These are phyloP conservation scores for Sporothrix curviconia DNA, from an alignment of 2,329 filamentous ascomycete genomes.

Conservation along the genomic window DNA sequence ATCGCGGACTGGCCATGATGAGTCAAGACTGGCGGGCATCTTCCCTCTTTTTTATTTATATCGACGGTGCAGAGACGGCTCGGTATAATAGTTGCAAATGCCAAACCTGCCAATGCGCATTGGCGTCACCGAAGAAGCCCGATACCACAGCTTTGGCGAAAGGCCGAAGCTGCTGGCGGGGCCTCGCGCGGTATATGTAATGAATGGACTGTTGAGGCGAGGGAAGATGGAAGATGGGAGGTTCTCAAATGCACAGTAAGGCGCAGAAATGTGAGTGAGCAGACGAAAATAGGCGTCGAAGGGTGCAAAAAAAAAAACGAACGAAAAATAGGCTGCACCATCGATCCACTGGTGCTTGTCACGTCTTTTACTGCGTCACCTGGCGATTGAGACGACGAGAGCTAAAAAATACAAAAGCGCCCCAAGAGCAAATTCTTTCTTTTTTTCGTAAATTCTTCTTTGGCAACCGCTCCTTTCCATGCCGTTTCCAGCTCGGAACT, in stretches of 20 bases:
- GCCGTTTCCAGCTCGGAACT: too few relatives aligned
- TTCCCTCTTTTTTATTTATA: not conserved
- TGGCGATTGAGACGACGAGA: too few relatives aligned
- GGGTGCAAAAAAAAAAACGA: too few relatives aligned
- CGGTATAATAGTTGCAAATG: not conserved
- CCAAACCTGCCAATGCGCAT: not conserved
- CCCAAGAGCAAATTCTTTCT: too few relatives aligned
- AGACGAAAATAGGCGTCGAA: too few relatives aligned
- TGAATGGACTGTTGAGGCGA: not conserved
- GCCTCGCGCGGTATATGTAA: not conserved
- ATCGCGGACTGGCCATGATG: conserved; percentile 46
- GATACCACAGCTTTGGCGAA: not conserved
- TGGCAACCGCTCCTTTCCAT: too few relatives aligned
- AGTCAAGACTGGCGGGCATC: conserved; percentile 1
- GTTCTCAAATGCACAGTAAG: not conserved
- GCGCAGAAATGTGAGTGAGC: too few relatives aligned
- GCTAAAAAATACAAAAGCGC: too few relatives aligned
- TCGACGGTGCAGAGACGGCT: not conserved
- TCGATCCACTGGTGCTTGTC: too few relatives aligned
- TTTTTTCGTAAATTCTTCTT: too few relatives aligned
- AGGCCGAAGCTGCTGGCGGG: not conserved
- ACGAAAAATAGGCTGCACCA: too few relatives aligned
- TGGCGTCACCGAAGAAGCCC: not conserved
- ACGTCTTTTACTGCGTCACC: too few relatives aligned
- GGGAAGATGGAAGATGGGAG: not conserved